phyloP scores from a whole-genome alignment of 331 rosid species.

The Saraca asoca region DNA sequence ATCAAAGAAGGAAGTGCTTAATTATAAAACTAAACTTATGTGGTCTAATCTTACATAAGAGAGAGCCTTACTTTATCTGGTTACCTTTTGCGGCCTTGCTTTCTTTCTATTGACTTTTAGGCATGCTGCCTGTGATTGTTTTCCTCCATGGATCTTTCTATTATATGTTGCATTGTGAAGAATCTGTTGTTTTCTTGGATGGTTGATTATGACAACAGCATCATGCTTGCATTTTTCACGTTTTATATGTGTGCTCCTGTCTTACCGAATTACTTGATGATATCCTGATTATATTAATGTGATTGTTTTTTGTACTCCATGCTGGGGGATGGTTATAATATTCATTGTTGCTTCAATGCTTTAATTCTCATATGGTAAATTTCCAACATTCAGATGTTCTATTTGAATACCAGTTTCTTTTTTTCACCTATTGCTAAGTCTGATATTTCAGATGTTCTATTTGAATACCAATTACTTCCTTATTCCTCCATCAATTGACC shows the following conservation, averaged over 20 bases:
- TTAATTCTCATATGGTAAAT: constrained; percentile 10
- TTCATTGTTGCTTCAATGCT: constrained; percentile 1
- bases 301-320: neutral
- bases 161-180: constrained; percentile 15
- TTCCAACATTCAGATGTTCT: neutral
- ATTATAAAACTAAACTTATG: neutral
- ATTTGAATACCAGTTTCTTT: neutral
- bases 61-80: neutral
- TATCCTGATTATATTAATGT: constrained; percentile 7
- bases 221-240: constrained; percentile 13
- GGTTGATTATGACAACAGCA: constrained; percentile 5
- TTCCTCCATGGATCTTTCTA: constrained; percentile 20
- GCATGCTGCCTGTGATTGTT: neutral
- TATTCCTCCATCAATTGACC: constrained; percentile 29
- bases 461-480: neutral
- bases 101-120: too few relatives aligned
- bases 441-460: constrained; percentile 9
- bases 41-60: neutral
- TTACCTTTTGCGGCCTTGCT: neutral
- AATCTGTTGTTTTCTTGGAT: constrained; percentile 24
- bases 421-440: neutral
- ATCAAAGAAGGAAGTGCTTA: neutral
- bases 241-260: constrained; percentile 3
- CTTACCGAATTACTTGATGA: neutral
- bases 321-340: constrained; percentile 3